Evolutionary conservation across 148 eudicot species (phyloP).

Genomic region (Vaccinium vitisidaea): DNA sequence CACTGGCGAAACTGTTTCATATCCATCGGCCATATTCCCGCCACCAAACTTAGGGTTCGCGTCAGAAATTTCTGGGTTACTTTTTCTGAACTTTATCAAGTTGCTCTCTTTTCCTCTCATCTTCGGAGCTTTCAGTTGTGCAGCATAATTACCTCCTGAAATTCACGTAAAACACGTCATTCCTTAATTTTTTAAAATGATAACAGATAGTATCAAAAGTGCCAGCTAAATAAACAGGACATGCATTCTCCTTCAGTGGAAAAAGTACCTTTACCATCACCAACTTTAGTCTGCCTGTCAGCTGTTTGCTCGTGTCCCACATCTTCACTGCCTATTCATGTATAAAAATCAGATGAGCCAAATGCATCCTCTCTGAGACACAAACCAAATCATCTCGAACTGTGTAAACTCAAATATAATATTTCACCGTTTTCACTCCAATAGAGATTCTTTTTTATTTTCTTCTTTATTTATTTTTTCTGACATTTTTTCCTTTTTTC

Average conservation of each 20-base stretch:
- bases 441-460: neutral
- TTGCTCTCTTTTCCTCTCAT: slow-evolving; percentile 46
- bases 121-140: slow-evolving; percentile 40
- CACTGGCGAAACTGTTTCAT: slow-evolving; percentile 40
- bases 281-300: slow-evolving; percentile 32
- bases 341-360: slow-evolving; percentile 9
- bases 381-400: slow-evolving; percentile 2
- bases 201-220: neutral
- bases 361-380: neutral
- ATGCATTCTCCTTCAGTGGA: neutral
- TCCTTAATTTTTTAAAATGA: neutral
- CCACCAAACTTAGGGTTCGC: slow-evolving; percentile 31
- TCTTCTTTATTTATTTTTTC: neutral
- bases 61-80: slow-evolving; percentile 37
- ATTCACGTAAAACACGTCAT: neutral
- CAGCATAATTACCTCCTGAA: slow-evolving; percentile 44
- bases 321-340: slow-evolving; percentile 54
- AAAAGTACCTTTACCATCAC: slow-evolving; percentile 33
- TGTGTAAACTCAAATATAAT: neutral
- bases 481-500: neutral
- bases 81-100: slow-evolving; percentile 62
- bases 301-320: slow-evolving; percentile 37
- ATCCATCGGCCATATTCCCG: slow-evolving; percentile 30
- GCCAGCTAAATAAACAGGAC: neutral
- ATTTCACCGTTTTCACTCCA: neutral